A percentile compares a stretch with the other conserved stretches of the same genome.
These are phyloP conservation scores for Boletus subparvulus DNA, from an alignment of 768 basidiomycete genomes.

Conservation along the genomic window DNA sequence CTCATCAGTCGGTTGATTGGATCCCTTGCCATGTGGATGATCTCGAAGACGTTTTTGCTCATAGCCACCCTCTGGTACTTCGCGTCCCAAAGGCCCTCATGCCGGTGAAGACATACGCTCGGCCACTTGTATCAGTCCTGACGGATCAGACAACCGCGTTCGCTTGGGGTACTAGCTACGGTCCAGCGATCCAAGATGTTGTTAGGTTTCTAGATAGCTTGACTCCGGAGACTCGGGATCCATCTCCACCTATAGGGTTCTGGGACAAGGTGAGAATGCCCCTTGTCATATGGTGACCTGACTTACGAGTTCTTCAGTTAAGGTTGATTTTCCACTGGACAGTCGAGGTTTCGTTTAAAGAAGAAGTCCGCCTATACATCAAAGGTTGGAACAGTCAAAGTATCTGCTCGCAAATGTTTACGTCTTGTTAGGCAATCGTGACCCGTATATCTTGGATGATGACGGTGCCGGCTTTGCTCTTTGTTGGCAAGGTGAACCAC, in stretches of 20 bases:
- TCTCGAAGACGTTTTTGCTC: conserved; percentile 50
- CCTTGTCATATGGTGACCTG: background rate
- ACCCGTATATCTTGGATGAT: conserved; percentile 70
- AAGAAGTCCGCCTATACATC: conserved; percentile 75
- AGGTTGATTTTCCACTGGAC: conserved; percentile 85
- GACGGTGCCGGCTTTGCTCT: conserved; percentile 86
- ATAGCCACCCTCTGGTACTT: conserved; percentile 54
- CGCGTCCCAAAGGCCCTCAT: conserved; percentile 87
- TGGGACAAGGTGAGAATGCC: conserved; percentile 81
- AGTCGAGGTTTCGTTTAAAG: conserved; percentile 60
- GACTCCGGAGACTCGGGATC: conserved; percentile 73
- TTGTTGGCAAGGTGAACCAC: conserved; percentile 77
- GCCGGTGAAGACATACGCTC: conserved; percentile 91
- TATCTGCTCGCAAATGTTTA: conserved; percentile 9
- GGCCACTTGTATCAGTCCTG: conserved; percentile 66
- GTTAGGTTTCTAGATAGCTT: conserved; percentile 81
- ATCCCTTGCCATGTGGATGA: conserved; percentile 65
- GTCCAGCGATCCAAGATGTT: conserved; percentile 83
- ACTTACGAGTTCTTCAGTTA: conserved; percentile 42
- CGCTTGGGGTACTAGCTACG: conserved; percentile 88
- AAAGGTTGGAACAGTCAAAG: conserved; percentile 58
- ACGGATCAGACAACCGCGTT: conserved; percentile 67
- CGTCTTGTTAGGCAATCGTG: conserved; percentile 60
- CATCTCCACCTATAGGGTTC: conserved; percentile 82
- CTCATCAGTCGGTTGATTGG: conserved; percentile 66